These are phyloP conservation scores for Taphrina populina DNA, from an alignment of 1,139 yeast species.

Conservation along the genomic window DNA sequence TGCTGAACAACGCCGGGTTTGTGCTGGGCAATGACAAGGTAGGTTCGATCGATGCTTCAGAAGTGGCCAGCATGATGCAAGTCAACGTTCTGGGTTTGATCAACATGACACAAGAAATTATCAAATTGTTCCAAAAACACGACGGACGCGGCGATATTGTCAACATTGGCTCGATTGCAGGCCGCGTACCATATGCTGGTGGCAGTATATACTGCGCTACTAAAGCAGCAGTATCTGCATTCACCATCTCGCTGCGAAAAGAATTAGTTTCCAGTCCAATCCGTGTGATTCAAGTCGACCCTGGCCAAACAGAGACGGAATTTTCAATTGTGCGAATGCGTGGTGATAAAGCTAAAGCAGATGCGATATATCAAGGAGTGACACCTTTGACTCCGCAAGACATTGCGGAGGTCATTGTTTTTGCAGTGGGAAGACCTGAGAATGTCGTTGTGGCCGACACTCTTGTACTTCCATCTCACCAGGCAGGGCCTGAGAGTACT, in stretches of 20 bases:
- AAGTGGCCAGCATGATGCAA: slow-evolving; percentile 60
- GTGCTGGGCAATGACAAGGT: slow-evolving; percentile 69
- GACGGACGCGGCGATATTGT: slow-evolving; percentile 69
- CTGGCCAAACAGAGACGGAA: slow-evolving; percentile 87
- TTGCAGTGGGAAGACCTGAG: slow-evolving; percentile 49
- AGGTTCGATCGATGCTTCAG: slow-evolving; percentile 57
- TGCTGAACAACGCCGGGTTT: slow-evolving; percentile 80
- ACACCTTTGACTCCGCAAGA: slow-evolving; percentile 75
- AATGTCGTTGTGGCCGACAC: slow-evolving; percentile 37
- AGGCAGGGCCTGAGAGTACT: slow-evolving; percentile 35
- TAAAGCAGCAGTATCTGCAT: slow-evolving; percentile 76
- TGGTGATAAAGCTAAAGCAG: slow-evolving; percentile 69
- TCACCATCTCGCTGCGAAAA: slow-evolving; percentile 72
- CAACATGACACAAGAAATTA: slow-evolving; percentile 60
- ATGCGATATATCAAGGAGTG: slow-evolving; percentile 67
- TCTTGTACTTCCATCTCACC: slow-evolving; percentile 33
- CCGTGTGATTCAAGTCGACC: slow-evolving; percentile 77
- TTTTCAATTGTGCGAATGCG: slow-evolving; percentile 58
- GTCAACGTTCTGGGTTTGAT: slow-evolving; percentile 76
- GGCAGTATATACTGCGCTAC: slow-evolving; percentile 77
- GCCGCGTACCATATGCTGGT: slow-evolving; percentile 79
- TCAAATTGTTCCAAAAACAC: slow-evolving; percentile 59
- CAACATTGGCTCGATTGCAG: slow-evolving; percentile 83
- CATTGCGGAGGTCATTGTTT: slow-evolving; percentile 77
- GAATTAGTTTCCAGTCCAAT: slow-evolving; percentile 66